phyloP scores from a whole-genome alignment of 768 basidiomycete species.

The Boletellus ananiceps region DNA sequence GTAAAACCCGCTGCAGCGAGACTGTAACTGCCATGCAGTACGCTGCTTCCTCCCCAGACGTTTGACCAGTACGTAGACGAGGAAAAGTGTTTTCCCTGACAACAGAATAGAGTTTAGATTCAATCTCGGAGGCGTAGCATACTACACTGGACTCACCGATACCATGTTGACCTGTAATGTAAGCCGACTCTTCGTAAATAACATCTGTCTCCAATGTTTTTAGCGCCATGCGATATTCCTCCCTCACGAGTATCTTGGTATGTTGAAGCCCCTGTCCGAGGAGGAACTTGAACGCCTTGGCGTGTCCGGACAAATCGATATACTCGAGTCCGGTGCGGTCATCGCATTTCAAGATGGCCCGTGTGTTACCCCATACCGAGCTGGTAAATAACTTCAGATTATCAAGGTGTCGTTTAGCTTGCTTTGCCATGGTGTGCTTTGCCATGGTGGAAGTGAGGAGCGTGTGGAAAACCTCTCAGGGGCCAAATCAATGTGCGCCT shows the following conservation, averaged over 20 bases:
- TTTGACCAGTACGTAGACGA: not conserved
- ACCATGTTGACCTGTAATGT: conserved; percentile 4
- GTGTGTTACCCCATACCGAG: not conserved
- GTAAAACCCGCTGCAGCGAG: too few species aligned
- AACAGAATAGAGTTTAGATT: not conserved
- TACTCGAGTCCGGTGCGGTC: not conserved
- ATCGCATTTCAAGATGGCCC: not conserved
- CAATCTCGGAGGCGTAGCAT: too few species aligned
- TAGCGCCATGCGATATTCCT: not conserved
- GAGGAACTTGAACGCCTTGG: too few species aligned
- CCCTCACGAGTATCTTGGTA: conserved; percentile 3
- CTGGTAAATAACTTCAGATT: too few species aligned
- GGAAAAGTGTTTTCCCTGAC: conserved; percentile 1
- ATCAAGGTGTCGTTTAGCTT: too few species aligned
- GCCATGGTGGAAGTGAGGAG: too few species aligned
- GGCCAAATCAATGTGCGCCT: too few species aligned
- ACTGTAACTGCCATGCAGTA: not conserved
- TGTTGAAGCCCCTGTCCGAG: not conserved
- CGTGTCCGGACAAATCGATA: not conserved
- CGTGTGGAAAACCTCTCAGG: too few species aligned
- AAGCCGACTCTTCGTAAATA: not conserved
- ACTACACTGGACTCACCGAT: not conserved
- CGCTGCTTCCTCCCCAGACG: not conserved
- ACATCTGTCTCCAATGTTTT: not conserved
- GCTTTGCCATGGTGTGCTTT: too few species aligned